Conservation (phyloP, 2,329 filamentous ascomycete species). For the Aschersonia sp. region DNA sequence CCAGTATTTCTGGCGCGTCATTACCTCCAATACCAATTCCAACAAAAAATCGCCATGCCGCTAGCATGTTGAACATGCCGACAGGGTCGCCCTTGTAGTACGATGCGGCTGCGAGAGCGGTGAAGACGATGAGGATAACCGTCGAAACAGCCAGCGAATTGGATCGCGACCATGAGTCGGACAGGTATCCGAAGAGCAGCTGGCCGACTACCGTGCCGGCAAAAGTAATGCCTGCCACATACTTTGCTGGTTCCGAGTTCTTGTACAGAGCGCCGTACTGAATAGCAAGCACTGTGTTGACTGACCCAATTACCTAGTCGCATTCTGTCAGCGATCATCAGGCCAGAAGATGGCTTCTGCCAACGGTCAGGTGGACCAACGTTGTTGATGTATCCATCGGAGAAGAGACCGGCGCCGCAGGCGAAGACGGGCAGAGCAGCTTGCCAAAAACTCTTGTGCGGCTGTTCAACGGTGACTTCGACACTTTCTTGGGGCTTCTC, state of each 20-base stretch:
- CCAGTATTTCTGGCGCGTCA: slow-evolving; percentile 1
- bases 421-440: slow-evolving; percentile 55
- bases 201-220: slow-evolving; percentile 75
- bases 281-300: slow-evolving; percentile 57
- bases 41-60: slow-evolving; percentile 73
- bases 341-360: too few species aligned
- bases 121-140: slow-evolving; percentile 71
- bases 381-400: slow-evolving; percentile 84
- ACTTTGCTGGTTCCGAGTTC: slow-evolving; percentile 53
- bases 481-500: not conserved
- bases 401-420: slow-evolving; percentile 80
- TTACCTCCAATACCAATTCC: slow-evolving; percentile 62
- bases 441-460: slow-evolving; percentile 5
- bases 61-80: slow-evolving; percentile 61
- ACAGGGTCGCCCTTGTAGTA: slow-evolving; percentile 56
- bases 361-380: slow-evolving; percentile 26
- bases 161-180: slow-evolving; percentile 73
- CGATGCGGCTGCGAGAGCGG: slow-evolving; percentile 60
- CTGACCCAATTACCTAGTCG: slow-evolving; percentile 65
- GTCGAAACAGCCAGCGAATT: slow-evolving; percentile 72
- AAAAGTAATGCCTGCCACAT: slow-evolving; percentile 72
- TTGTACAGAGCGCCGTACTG: slow-evolving; percentile 60
- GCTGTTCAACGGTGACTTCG: not conserved
- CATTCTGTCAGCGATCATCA: not conserved
- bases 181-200: slow-evolving; percentile 64